Conservation (phyloP, 202 grass and related monocot species). For the Schoenoplectus tabernaemontani region DNA sequence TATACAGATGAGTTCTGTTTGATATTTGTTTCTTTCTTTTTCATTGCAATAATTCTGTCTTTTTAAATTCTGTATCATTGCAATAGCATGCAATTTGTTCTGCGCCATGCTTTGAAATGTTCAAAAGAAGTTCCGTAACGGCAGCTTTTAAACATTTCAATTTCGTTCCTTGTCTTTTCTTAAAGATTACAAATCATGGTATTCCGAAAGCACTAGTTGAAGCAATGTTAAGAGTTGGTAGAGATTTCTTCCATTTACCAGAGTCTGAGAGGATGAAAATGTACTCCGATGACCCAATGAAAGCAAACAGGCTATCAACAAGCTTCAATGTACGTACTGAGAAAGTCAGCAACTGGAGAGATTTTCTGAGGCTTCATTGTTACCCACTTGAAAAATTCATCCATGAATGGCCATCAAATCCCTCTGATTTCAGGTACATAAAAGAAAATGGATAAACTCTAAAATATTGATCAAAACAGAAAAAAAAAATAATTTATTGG, state of each 20-base stretch:
- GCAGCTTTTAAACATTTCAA: background rate
- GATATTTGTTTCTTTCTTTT: too few relatives aligned
- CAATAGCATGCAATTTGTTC: background rate
- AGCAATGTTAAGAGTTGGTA: constrained; percentile 50
- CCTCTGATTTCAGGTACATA: constrained; percentile 50
- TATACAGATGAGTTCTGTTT: background rate
- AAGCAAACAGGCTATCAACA: constrained; percentile 66
- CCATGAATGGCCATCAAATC: constrained; percentile 78
- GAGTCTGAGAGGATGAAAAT: constrained; percentile 83
- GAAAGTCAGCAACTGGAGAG: constrained; percentile 77
- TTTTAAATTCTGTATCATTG: background rate
- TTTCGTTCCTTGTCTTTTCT: background rate
- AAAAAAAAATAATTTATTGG: background rate
- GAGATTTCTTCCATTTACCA: constrained; percentile 91
- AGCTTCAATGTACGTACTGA: constrained; percentile 94
- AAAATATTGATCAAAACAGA: background rate
- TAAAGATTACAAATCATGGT: constrained; percentile 66
- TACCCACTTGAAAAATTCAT: constrained; percentile 63
- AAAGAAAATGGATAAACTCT: background rate
- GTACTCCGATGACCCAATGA: constrained; percentile 80
- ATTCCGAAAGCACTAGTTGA: constrained; percentile 41
- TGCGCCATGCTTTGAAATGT: too few relatives aligned
- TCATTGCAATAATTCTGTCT: too few relatives aligned
- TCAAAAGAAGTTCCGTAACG: background rate
- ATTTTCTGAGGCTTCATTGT: constrained; percentile 83